Percentiles rank a stretch among this genome's conserved stretches.
These are phyloP conservation scores for Lactifluus volemus DNA, from an alignment of 768 basidiomycete genomes.

Conservation along the genomic window DNA sequence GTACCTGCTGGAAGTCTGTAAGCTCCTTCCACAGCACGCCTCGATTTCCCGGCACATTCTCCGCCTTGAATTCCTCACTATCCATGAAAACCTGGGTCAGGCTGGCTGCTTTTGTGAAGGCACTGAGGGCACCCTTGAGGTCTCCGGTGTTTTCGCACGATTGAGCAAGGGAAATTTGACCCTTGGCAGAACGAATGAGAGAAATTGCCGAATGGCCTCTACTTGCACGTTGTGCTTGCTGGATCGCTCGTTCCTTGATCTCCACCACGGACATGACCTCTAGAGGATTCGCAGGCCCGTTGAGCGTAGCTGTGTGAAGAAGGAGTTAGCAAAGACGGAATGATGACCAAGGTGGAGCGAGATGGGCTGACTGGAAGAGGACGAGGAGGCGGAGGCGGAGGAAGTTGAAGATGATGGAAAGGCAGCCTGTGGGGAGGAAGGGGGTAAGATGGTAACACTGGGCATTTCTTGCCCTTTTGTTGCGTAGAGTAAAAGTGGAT, in stretches of 20 bases:
- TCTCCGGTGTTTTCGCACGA: conserved; percentile 49
- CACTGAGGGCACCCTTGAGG: conserved; percentile 49
- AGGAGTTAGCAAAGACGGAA: conserved; percentile 7
- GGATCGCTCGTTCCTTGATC: conserved; percentile 40
- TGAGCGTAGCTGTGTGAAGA: conserved; percentile 21
- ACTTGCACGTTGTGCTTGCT: conserved; percentile 41
- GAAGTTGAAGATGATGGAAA: conserved; percentile 20
- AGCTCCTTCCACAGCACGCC: conserved; percentile 57
- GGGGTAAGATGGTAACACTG: conserved; percentile 33
- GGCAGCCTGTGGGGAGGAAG: conserved; percentile 26
- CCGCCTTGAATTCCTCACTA: conserved; percentile 45
- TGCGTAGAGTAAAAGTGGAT: neutral
- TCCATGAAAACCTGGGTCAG: conserved; percentile 52
- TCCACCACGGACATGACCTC: conserved; percentile 35
- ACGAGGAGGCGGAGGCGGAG: conserved; percentile 8
- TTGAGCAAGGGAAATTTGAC: conserved; percentile 45
- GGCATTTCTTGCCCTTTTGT: conserved; percentile 28
- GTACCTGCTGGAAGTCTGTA: conserved; percentile 54
- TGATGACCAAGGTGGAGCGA: conserved; percentile 23
- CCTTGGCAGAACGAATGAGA: conserved; percentile 55
- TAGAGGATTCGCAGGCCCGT: conserved; percentile 18
- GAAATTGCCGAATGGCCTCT: conserved; percentile 51
- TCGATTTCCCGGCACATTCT: conserved; percentile 40
- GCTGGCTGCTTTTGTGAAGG: conserved; percentile 53
- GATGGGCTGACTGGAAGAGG: conserved; percentile 22